phyloP scores from a whole-genome alignment of 805 yeast genomes.

The Barnettozyma populi region DNA sequence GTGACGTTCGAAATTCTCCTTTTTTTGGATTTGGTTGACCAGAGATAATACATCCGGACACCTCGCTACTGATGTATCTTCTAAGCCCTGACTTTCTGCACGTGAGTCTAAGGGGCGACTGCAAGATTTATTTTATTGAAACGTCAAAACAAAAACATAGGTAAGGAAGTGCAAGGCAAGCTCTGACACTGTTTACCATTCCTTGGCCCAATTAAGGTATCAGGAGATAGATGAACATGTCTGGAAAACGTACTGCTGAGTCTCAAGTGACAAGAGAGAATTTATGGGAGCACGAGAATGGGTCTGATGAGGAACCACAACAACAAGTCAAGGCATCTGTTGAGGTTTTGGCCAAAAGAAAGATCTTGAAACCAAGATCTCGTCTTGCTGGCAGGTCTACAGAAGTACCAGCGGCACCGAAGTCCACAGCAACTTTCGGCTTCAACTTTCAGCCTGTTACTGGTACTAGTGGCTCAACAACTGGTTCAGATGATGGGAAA shows the following conservation, averaged over 20 bases:
- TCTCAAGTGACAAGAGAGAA: conserved; percentile 58
- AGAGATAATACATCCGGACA: background rate
- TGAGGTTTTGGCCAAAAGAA: conserved; percentile 60
- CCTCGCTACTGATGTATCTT: no score
- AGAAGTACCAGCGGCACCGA: background rate
- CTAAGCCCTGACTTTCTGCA: background rate
- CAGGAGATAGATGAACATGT: conserved; percentile 31
- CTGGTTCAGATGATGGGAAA: conserved; percentile 1
- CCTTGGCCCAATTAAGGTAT: background rate
- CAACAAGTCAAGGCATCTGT: conserved; percentile 47
- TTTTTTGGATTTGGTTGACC: background rate
- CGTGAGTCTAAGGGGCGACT: background rate
- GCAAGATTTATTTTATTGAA: background rate
- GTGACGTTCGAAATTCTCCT: background rate
- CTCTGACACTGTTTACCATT: background rate
- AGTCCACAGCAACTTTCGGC: conserved; percentile 6
- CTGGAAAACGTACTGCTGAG: conserved; percentile 61
- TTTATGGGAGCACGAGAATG: conserved; percentile 26
- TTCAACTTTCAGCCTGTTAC: conserved; percentile 6
- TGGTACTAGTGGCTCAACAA: background rate
- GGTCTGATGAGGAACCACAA: conserved; percentile 31
- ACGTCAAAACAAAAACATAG: background rate
- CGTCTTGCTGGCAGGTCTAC: conserved; percentile 27
- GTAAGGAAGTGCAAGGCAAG: background rate
- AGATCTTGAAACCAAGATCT: conserved; percentile 55